These are phyloP conservation scores for Corallochytrium limacisporum DNA, from an alignment of 78 protist genomes.

Conservation along the genomic window DNA sequence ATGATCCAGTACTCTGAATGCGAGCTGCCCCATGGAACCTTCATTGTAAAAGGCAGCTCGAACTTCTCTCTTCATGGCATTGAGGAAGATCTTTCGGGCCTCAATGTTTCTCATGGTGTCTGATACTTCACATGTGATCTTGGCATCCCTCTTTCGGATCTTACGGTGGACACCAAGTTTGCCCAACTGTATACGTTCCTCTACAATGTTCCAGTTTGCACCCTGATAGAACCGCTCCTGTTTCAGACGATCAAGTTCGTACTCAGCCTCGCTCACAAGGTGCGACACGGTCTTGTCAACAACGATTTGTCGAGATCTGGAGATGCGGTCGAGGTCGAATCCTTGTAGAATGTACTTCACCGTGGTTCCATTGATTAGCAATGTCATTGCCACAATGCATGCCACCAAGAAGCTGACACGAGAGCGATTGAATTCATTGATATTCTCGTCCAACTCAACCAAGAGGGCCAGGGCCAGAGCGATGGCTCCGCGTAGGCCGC, in stretches of 20 bases:
- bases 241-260: background rate
- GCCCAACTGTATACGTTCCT: too few species aligned
- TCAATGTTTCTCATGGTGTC: too few species aligned
- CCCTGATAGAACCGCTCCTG: constrained; percentile 1
- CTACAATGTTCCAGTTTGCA: constrained; percentile 9
- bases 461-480: constrained; percentile 37
- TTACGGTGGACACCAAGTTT: too few species aligned
- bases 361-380: constrained; percentile 13
- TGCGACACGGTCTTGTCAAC: background rate
- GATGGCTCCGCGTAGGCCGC: constrained; percentile 57
- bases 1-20: too few species aligned
- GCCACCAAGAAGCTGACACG: background rate
- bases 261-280: background rate
- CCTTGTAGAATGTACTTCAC: background rate
- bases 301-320: background rate
- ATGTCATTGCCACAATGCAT: background rate
- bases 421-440: background rate
- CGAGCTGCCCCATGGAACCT: too few species aligned
- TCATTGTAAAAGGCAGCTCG: too few species aligned
- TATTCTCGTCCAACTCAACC: background rate
- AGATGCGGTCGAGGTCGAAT: background rate
- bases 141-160: too few species aligned
- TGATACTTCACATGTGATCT: too few species aligned
- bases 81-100: too few species aligned
- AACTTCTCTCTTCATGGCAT: too few species aligned